phyloP scores from a whole-genome alignment of 2,329 filamentous ascomycete genomes.

The Hypoxylon sp. region DNA sequence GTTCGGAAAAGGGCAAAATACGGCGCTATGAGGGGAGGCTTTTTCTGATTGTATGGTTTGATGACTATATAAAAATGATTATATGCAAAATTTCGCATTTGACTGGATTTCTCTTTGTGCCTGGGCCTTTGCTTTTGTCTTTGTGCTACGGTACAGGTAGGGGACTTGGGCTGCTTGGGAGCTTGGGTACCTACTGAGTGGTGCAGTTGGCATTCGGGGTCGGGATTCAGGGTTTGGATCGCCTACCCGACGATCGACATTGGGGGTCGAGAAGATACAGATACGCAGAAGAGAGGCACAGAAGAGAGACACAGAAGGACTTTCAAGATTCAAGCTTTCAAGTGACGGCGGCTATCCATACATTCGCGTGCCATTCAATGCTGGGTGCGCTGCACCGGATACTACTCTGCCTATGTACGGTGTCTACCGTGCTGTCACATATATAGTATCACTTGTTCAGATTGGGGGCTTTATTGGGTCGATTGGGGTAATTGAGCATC shows the following conservation, averaged over 20 bases:
- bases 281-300: background rate
- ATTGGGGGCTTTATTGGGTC: background rate
- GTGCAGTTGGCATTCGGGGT: background rate
- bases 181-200: background rate
- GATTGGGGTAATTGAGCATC: background rate
- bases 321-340: background rate
- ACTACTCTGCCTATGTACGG: background rate
- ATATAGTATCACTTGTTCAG: background rate
- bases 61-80: background rate
- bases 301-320: background rate
- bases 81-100: background rate
- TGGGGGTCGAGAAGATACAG: no score
- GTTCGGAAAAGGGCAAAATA: background rate
- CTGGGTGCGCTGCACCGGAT: background rate
- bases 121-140: background rate
- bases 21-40: constrained; percentile 6
- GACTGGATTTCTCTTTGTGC: background rate
- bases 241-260: background rate
- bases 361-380: background rate
- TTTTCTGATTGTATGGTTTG: constrained; percentile 1
- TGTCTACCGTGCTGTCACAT: background rate
- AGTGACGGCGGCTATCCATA: background rate
- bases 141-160: background rate
- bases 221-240: background rate
- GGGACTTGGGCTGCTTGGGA: no score